Conservation (phyloP, 441 rosid genomes). For the Adansonia gregorii region DNA sequence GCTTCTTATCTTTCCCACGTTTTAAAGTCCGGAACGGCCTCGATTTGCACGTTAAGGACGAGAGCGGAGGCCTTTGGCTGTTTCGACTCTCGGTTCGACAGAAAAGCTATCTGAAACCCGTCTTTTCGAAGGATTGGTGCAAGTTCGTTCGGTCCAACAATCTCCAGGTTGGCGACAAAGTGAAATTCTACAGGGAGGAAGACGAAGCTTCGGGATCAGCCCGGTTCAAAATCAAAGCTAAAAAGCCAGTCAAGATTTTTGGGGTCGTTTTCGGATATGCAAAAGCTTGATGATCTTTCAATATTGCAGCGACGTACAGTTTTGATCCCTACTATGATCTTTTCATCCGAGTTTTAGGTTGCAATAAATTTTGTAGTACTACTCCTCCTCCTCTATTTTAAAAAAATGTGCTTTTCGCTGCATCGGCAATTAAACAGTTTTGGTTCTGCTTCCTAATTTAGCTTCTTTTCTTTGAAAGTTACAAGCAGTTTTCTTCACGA, state of each 20-base stretch:
- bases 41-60: background rate
- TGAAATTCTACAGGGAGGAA: slow-evolving; percentile 13
- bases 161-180: slow-evolving; percentile 7
- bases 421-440: no score
- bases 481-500: no score
- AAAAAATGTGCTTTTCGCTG: no score
- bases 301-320: no score
- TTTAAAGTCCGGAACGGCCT: background rate
- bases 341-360: no score
- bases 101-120: background rate
- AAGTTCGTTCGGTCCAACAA: background rate
- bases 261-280: slow-evolving; percentile 21
- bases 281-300: background rate
- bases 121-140: background rate
- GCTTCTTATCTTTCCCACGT: background rate
- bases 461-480: no score
- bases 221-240: slow-evolving; percentile 7
- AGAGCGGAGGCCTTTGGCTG: background rate
- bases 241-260: slow-evolving; percentile 20
- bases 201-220: background rate
- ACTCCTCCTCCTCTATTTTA: no score
- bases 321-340: no score
- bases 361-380: no score
- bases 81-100: slow-evolving; percentile 8
- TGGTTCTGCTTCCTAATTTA: no score